Evolutionary conservation across 169 alveolate species (phyloP), one percentile per base, ranked within the genome.

Genomic region (Eimeria brunetti): DNA sequence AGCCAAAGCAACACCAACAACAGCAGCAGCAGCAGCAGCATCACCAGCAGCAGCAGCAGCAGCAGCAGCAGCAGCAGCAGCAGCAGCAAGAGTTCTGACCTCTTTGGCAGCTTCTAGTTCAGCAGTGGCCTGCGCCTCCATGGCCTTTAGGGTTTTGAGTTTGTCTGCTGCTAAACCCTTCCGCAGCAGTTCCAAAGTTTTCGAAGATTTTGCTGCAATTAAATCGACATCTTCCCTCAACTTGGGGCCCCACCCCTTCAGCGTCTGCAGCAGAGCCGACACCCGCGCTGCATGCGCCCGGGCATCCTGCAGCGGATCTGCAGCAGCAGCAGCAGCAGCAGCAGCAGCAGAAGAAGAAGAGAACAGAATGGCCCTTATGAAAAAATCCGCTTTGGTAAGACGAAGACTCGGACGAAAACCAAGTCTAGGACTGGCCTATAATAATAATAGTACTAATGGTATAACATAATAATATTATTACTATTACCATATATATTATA

Each of bases 61-160:
- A 53, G 36, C 38, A 44, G 69, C 27, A 41, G 75, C 36, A 41
- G 24, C 24, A 53, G 33, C n/a, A 83, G 30, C 90, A 41, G 16
- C 27, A 44, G 53, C 64, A 75, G 58, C n/a, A n/a, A n/a, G n/a
- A 22, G 41, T 8, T 75, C 86, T 6, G 11, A 83, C 90, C 69
- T 83, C 30, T 75, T 56, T 83, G 20, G 90, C 75, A 5, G 90
- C 73, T 38, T 83, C 75, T 38, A 83, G 30, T 75, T 49, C 90
- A 0, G 69, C 90, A 0, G 58, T 56, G 12, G 90, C 90, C 56
- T 83, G 58, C 18, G 46, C 18, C 62, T 83, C 90, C 6, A 33
- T 53, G 30, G 14, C 9, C 0, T 53, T 56, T 0, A 83, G 90
- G 2, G 18, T 16, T 51, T 83, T 49, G 33, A 83, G 49, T 24